Evolutionary conservation across 257 asterid genomes (phyloP), one percentile per base, ranked within the genome.

Genomic region (Osmanthus fragrans): DNA sequence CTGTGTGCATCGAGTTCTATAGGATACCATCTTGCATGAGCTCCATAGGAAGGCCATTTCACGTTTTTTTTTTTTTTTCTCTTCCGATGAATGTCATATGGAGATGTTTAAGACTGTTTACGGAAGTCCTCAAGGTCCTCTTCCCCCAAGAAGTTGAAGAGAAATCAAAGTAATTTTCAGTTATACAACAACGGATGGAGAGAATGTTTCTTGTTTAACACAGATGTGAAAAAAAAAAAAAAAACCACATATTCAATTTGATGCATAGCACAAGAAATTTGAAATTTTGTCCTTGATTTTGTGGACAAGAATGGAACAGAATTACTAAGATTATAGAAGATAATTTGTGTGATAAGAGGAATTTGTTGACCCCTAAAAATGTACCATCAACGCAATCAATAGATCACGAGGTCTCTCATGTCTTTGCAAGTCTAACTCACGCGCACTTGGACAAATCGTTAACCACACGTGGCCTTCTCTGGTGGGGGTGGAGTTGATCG

Each of bases 1-100:
- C 54, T 94, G 84, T 94, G 84, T 90, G 89, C 89, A 80, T 58
- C 97, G 99, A 42, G 92, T 91, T 74, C 81, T 94, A 54, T 97
- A 98, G 10, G 93, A 90, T 42, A 92, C 85, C 71, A 88, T 90
- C 91, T 91, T 94, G 80, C 98, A 91, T 73, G 90, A 87, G 89
- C 91, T 90, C 75, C 92, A 21, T 87, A 91, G 10, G 97, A 95
- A 78, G 98, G 98, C 71, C 96, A 95, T 82, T 91, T 92, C 82
- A 87, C 96, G 60, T 92, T 89, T 77, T 2, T 88, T 29, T 0
- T 88, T n/a, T n/a, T n/a, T 92, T 40, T 91, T 90, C 86, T 89
- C 92, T 77, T 94, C 97, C 19, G 90, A 87, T 79, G 96, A 89
- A 76, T 94, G 99, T 73, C 99, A 94, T 65, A 80, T 89, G n/a